These are phyloP conservation scores for Naumovozyma baii DNA, from an alignment of 805 yeast genomes.

Conservation along the genomic window DNA sequence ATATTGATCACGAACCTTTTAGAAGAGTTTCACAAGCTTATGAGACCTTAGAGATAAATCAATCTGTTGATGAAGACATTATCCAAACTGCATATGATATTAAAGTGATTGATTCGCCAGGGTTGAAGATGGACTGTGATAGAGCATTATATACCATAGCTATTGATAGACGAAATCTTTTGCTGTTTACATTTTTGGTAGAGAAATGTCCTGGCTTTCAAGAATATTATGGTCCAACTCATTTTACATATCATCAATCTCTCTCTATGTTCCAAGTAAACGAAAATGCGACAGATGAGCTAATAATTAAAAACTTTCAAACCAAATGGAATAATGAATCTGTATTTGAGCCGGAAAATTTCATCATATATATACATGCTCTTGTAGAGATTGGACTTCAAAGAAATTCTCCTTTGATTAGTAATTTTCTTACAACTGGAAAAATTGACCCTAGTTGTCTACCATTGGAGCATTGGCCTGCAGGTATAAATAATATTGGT, in stretches of 20 bases:
- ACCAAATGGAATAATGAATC: slow-evolving; percentile 23
- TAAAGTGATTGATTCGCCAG: slow-evolving; percentile 44
- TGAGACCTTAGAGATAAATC: slow-evolving; percentile 39
- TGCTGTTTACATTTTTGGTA: slow-evolving; percentile 47
- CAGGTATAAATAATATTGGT: slow-evolving; percentile 89
- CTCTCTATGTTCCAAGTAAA: slow-evolving; percentile 41
- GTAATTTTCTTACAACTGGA: slow-evolving; percentile 52
- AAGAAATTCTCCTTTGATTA: slow-evolving; percentile 46
- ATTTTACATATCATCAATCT: slow-evolving; percentile 34
- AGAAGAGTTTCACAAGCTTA: slow-evolving; percentile 41
- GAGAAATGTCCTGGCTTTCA: slow-evolving; percentile 25
- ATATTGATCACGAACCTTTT: slow-evolving; percentile 39
- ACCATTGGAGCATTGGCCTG: slow-evolving; percentile 70
- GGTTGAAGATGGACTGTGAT: slow-evolving; percentile 33
- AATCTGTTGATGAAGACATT: slow-evolving; percentile 55
- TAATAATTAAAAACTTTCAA: slow-evolving; percentile 30
- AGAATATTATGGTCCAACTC: slow-evolving; percentile 19
- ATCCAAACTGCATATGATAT: slow-evolving; percentile 66
- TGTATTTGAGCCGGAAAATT: slow-evolving; percentile 33
- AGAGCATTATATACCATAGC: slow-evolving; percentile 59
- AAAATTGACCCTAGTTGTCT: slow-evolving; percentile 47
- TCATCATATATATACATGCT: slow-evolving; percentile 48
- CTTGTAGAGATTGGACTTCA: slow-evolving; percentile 45
- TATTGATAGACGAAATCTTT: slow-evolving; percentile 43
- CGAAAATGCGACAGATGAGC: slow-evolving; percentile 43